Percentiles rank a stretch among this genome's conserved stretches.
These are phyloP conservation scores for Claviceps fusiformis DNA, from an alignment of 2,329 filamentous ascomycete genomes.

Conservation along the genomic window DNA sequence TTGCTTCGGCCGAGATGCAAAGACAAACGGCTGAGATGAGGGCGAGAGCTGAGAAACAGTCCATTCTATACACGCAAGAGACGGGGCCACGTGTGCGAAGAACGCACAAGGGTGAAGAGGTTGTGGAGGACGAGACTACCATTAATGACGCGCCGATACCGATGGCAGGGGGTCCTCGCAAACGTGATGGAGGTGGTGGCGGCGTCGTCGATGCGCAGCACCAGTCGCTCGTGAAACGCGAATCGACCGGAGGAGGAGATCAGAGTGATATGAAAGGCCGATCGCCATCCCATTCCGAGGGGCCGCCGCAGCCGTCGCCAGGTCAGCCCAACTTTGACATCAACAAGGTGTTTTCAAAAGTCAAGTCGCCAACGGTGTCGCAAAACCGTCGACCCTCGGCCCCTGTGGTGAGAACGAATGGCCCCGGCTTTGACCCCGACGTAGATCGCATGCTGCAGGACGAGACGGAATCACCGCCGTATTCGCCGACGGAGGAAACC, in stretches of 20 bases:
- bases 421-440: constrained; percentile 66
- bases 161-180: constrained; percentile 9
- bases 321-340: constrained; percentile 59
- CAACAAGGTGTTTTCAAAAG: constrained; percentile 70
- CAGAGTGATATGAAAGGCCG: constrained; percentile 16
- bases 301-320: constrained; percentile 37
- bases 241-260: constrained; percentile 17
- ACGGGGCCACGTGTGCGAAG: constrained; percentile 62
- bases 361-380: constrained; percentile 55
- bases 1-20: constrained; percentile 84
- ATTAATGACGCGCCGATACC: constrained; percentile 23
- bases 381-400: constrained; percentile 35
- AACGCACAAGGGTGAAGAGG: constrained; percentile 90
- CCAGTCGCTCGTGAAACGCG: constrained; percentile 20
- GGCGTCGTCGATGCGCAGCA: constrained; percentile 5
- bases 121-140: constrained; percentile 62
- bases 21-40: constrained; percentile 63
- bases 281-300: constrained; percentile 26
- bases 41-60: constrained; percentile 66
- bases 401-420: constrained; percentile 29
- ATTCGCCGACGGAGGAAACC: constrained; percentile 64
- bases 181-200: background rate
- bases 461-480: constrained; percentile 65
- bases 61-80: constrained; percentile 66
- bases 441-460: constrained; percentile 83